Conservation (phyloP, 1,139 yeast genomes). For the Diutina rugosa region DNA sequence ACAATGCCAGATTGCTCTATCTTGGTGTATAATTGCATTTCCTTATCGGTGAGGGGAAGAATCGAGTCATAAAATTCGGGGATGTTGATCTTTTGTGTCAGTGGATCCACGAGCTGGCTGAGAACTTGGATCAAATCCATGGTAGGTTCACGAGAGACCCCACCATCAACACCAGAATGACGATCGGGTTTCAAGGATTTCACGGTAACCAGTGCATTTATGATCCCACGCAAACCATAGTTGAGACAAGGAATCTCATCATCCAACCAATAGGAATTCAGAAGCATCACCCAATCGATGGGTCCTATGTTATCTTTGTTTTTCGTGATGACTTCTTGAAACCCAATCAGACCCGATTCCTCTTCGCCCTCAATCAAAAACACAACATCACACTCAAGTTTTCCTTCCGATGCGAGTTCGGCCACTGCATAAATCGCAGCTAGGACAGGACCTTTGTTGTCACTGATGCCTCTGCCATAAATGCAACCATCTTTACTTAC, state of each 20-base stretch:
- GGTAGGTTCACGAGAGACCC: constrained; percentile 78
- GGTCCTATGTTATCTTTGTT: constrained; percentile 43
- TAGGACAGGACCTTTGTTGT: constrained; percentile 88
- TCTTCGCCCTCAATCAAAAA: constrained; percentile 92
- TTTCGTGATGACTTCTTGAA: constrained; percentile 47
- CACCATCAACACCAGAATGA: constrained; percentile 97
- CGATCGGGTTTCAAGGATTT: constrained; percentile 71
- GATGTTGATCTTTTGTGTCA: constrained; percentile 41
- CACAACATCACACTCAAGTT: constrained; percentile 59
- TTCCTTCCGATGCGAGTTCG: constrained; percentile 39
- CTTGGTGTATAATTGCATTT: constrained; percentile 46
- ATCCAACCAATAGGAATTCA: constrained; percentile 92
- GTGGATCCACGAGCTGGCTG: constrained; percentile 45
- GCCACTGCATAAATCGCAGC: constrained; percentile 87
- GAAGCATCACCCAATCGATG: constrained; percentile 80
- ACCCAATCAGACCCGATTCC: constrained; percentile 85
- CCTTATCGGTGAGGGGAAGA: constrained; percentile 40
- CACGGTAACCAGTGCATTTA: constrained; percentile 64
- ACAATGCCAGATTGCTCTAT: constrained; percentile 29
- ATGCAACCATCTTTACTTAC: constrained; percentile 74
- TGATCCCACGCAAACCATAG: constrained; percentile 86
- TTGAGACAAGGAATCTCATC: constrained; percentile 82
- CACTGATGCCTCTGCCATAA: constrained; percentile 88
- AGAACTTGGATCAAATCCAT: constrained; percentile 69
- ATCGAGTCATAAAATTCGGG: constrained; percentile 64